Evolutionary conservation across 106 monocot genomes (phyloP), one percentile per base, ranked within the genome.

Genomic region (Triglochin maritima): DNA sequence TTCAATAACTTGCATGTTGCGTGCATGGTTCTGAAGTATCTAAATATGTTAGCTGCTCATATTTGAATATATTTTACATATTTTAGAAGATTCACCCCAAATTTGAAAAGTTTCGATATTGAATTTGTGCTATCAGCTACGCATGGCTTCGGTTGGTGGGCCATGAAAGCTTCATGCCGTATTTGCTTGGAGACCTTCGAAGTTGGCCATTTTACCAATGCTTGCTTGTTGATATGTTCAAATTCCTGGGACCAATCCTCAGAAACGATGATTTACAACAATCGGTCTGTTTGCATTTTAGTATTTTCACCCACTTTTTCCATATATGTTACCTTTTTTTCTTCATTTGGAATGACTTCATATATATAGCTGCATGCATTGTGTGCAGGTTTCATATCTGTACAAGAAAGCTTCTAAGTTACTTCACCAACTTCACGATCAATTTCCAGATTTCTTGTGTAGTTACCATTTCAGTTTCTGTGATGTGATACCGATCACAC

Each of bases 401-500:
- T 96, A 96, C 69, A 96, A 82, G 76, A 91, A 91, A 41, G 88
- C 86, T 4, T 69, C 91, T 64, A 86, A 88, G 72, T 83, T 96
- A 63, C 77, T 96, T 6, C 88, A 91, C 56, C 91, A 91, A 8
- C 65, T 96, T 57, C 67, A 91, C 42, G 91, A 96, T 79, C 91
- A 96, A 74, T 96, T 96, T 77, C 96, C 96, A 52, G 88, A 96
- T 56, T 91, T 96, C 72, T 78, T 96, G 0, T 96, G 96, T 68
- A 88, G 91, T 44, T 91, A 91, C 64, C 96, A 96, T 79, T 96
- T 96, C 74, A 86, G 96, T 72, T 91, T 96, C 43, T 96, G 95
- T 78, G 95, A 96, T 78, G 95, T 91, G 65, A 96, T 96, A 29
- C 29, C 29, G 0, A 29, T 29, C 29, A 29, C 29, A 51, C 95